Conservation (phyloP, 2,329 filamentous ascomycete genomes). For the Epicoccum sorghinum region DNA sequence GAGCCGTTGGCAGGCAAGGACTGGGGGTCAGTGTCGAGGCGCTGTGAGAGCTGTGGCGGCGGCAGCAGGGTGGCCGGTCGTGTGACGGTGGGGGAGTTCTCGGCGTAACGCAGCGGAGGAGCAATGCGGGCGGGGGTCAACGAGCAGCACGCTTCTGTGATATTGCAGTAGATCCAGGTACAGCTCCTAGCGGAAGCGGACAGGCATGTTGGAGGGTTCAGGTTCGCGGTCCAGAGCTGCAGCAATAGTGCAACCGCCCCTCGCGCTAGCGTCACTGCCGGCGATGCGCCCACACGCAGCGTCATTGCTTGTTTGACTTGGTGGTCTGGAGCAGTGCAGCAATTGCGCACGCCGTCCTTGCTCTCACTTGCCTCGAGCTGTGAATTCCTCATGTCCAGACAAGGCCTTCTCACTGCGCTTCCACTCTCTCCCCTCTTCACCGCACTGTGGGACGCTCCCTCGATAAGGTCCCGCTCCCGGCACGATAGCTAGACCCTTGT, state of each 20-base stretch:
- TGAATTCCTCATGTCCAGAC: slow-evolving; percentile 7
- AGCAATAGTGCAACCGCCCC: slow-evolving; percentile 17
- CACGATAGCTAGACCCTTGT: not conserved
- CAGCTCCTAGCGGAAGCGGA: slow-evolving; percentile 1
- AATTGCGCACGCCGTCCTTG: not conserved
- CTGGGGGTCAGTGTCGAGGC: not conserved
- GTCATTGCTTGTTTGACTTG: slow-evolving; percentile 18
- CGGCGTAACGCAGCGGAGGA: not conserved
- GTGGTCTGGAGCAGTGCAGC: slow-evolving; percentile 2
- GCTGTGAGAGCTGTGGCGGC: slow-evolving; percentile 12
- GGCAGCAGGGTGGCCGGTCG: slow-evolving; percentile 23
- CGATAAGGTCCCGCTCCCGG: not conserved
- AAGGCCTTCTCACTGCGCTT: not conserved
- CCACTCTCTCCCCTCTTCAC: slow-evolving; percentile 10
- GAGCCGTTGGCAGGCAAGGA: not conserved
- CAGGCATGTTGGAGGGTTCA: slow-evolving; percentile 3
- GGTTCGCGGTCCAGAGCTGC: not conserved
- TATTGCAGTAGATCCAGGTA: not conserved
- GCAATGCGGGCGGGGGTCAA: slow-evolving; percentile 19
- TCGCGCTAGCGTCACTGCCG: slow-evolving; percentile 22
- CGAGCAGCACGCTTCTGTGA: not conserved
- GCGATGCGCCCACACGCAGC: slow-evolving; percentile 10
- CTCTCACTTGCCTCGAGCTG: not conserved
- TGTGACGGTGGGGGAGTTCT: slow-evolving; percentile 35
- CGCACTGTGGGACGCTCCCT: slow-evolving; percentile 4